A percentile compares a stretch with the other conserved stretches of the same genome.
phyloP scores from a whole-genome alignment of 2,329 filamentous ascomycete genomes.

The Claviceps sorghi region DNA sequence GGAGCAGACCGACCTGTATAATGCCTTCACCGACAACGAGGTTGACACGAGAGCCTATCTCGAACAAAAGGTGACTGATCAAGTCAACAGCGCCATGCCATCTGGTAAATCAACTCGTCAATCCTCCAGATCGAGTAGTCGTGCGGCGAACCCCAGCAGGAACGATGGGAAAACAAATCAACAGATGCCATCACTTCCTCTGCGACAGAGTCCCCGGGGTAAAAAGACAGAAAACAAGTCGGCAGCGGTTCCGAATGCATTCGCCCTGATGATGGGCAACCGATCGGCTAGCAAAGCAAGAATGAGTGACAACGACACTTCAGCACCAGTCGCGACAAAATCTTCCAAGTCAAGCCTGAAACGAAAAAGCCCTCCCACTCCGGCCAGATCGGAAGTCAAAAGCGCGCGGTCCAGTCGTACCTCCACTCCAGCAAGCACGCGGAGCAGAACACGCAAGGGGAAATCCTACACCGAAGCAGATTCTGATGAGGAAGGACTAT shows the following conservation, averaged over 20 bases:
- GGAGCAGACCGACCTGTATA: constrained; percentile 84
- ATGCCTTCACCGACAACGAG: constrained; percentile 42
- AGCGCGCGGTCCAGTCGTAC: constrained; percentile 59
- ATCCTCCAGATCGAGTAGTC: constrained; percentile 26
- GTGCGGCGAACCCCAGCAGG: constrained; percentile 8
- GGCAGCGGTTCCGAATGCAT: constrained; percentile 27
- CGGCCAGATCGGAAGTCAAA: constrained; percentile 37
- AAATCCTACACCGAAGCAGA: constrained; percentile 39
- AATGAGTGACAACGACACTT: constrained; percentile 14
- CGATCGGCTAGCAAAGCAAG: constrained; percentile 12
- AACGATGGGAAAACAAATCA: constrained; percentile 7
- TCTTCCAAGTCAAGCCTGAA: constrained; percentile 15
- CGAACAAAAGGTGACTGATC: constrained; percentile 62
- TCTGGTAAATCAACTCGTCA: constrained; percentile 18
- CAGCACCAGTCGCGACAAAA: constrained; percentile 7
- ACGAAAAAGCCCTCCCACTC: constrained; percentile 17
- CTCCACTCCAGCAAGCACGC: constrained; percentile 53
- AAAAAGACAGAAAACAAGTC: constrained; percentile 13
- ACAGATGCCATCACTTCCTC: constrained; percentile 15
- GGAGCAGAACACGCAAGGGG: constrained; percentile 35
- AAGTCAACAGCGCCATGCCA: constrained; percentile 27
- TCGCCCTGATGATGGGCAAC: constrained; percentile 39
- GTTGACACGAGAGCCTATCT: constrained; percentile 58
- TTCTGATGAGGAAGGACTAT: constrained; percentile 46
- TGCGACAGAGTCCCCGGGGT: constrained; percentile 22